Conservation (phyloP, 2,329 filamentous ascomycete species). For the Penicillium griseofulvum region DNA sequence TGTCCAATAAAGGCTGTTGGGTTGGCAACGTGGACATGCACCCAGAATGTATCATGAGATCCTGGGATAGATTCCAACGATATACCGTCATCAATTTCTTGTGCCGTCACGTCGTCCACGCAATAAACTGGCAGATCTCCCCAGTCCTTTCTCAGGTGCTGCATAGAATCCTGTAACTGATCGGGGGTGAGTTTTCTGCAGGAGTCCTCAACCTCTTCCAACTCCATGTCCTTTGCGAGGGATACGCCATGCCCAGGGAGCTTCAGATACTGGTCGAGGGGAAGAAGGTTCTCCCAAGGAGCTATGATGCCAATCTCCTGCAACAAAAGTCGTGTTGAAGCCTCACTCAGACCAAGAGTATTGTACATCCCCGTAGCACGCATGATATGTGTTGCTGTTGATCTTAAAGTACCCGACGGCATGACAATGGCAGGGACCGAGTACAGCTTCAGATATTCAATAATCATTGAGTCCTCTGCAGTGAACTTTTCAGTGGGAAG, state of each 20-base stretch:
- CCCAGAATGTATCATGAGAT: conserved; percentile 51
- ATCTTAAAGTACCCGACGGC: conserved; percentile 42
- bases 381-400: conserved; percentile 56
- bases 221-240: conserved; percentile 28
- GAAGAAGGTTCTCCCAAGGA: conserved; percentile 56
- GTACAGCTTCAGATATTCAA: conserved; percentile 57
- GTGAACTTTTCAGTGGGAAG: conserved; percentile 46
- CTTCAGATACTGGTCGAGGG: conserved; percentile 53
- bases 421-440: conserved; percentile 43
- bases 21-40: conserved; percentile 63
- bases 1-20: conserved; percentile 60
- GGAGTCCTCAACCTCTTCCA: conserved; percentile 30
- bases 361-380: conserved; percentile 57
- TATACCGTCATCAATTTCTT: conserved; percentile 63
- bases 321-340: conserved; percentile 51
- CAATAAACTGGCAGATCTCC: conserved; percentile 57
- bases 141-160: conserved; percentile 57
- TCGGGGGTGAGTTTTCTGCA: conserved; percentile 25
- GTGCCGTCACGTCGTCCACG: conserved; percentile 54
- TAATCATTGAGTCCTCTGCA: conserved; percentile 51
- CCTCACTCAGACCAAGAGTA: conserved; percentile 35
- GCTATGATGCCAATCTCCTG: conserved; percentile 62
- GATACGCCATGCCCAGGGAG: conserved; percentile 48
- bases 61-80: conserved; percentile 54
- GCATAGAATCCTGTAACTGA: conserved; percentile 54